A percentile compares a stretch with the other conserved stretches of the same genome.
phyloP scores from a whole-genome alignment of 441 rosid genomes.

The Raphanus hybrid region DNA sequence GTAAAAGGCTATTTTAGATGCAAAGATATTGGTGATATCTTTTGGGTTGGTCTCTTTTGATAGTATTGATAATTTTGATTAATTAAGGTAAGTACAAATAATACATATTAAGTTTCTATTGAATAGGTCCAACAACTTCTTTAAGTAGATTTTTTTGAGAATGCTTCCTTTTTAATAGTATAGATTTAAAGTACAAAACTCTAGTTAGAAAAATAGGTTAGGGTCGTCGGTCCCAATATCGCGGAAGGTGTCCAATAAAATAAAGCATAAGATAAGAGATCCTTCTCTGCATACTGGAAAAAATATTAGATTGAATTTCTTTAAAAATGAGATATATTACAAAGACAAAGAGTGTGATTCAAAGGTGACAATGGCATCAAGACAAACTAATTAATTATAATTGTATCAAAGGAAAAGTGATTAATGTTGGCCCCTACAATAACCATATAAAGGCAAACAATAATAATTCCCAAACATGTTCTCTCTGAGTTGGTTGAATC shows the following conservation, averaged over 20 bases:
- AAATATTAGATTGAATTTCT: neutral
- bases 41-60: too few species aligned
- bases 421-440: constrained; percentile 41
- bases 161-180: too few species aligned
- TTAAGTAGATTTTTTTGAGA: too few species aligned
- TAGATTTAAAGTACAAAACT: neutral
- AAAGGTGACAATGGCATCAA: constrained; percentile 40
- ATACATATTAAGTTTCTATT: too few species aligned
- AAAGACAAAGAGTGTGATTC: constrained; percentile 22
- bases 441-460: constrained; percentile 42
- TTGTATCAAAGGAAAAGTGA: constrained; percentile 27
- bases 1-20: too few species aligned
- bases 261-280: constrained; percentile 8
- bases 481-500: constrained; percentile 30
- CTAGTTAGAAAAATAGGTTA: neutral
- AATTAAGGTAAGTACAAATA: too few species aligned
- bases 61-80: too few species aligned
- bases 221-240: constrained; percentile 19
- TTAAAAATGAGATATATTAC: neutral
- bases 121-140: too few species aligned
- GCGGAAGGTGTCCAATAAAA: constrained; percentile 21
- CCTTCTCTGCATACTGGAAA: constrained; percentile 1
- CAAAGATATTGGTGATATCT: too few species aligned
- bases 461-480: constrained; percentile 35
- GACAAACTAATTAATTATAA: constrained; percentile 38